Base-by-base conservation (phyloP, 2,329 filamentous ascomycete species). In the Curvularia sp. region DNA sequence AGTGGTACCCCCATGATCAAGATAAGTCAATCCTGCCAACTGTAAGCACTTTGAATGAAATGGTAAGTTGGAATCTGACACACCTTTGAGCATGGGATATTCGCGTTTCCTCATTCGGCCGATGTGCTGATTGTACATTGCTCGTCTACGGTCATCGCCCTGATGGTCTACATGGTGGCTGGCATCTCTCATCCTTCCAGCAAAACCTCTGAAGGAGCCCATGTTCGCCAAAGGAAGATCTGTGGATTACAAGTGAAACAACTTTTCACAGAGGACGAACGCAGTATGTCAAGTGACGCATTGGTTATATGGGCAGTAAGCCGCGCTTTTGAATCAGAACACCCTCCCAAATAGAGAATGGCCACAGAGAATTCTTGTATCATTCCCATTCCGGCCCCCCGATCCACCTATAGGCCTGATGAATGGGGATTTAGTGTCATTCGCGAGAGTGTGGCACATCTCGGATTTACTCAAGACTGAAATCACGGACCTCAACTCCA, bases 1-100 rank as follows among this genome's bases (percentile, higher is more conserved):
- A 6, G 79, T 78, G 7, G 80, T 80, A 5, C 80, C 80, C 43
- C 83, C 83, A 71, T 88, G 85, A 66, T 88, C 85, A 24, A 88
- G 53, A 42, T 64, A 64, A 1, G 62, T 61, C 7, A 68, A 53
- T 28, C 43, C 61, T 63, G 31, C 18, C 13, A 15, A 22, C 2
- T 4, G 8, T 64, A 6, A 67, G 51, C n/a, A n/a, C 15, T 12
- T n/a, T 22, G 26, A 28, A 28, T 9, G 18, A 18, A 15, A 20
- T 28, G 9, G 4, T n/a, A 1, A 1, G 1, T 28, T 3, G 47
- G 3, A 28, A 24, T n/a, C 1, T 28, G n/a, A 39, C 39, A 33
- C 55, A 69, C 70, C 70, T 53, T 54, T 63, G 2, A 73, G 57
- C 70, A 73, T 72, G 4, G 68, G 68, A 38, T 71, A 73, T 51